Percentiles rank a stretch among this genome's conserved stretches.
These are phyloP conservation scores for Takakia lepidozioides DNA, from an alignment of 225 moss, liverwort and hornwort genomes.

Conservation along the genomic window DNA sequence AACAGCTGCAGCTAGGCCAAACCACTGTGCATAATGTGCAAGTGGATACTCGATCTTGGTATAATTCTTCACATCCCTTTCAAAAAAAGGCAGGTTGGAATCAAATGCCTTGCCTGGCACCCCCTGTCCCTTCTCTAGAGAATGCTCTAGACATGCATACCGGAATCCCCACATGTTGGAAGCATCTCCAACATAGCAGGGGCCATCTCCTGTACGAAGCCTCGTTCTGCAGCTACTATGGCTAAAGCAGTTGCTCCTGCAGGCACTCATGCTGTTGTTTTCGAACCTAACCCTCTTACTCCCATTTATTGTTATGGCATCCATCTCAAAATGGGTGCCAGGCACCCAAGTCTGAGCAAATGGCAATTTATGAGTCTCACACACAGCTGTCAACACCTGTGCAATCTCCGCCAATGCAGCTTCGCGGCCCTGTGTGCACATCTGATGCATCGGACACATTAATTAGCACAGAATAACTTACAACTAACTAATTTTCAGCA, in stretches of 20 bases:
- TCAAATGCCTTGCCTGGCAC: conserved; percentile 87
- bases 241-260: conserved; percentile 7
- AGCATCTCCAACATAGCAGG: conserved; percentile 76
- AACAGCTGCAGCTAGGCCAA: conserved; percentile 81
- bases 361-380: conserved; percentile 88
- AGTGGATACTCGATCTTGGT: conserved; percentile 84
- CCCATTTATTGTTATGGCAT: conserved; percentile 8
- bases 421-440: conserved; percentile 61
- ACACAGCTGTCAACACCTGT: conserved; percentile 79
- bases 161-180: conserved; percentile 88
- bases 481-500: too few species aligned
- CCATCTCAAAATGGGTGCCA: conserved; percentile 19
- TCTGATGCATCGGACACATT: too few species aligned
- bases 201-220: conserved; percentile 66
- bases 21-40: conserved; percentile 84
- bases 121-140: conserved; percentile 76
- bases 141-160: conserved; percentile 76
- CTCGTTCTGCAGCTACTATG: conserved; percentile 43
- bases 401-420: conserved; percentile 79
- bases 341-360: conserved; percentile 96
- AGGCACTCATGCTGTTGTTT: conserved; percentile 11
- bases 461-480: too few species aligned
- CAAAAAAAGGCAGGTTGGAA: conserved; percentile 86
- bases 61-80: conserved; percentile 76
- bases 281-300: conserved; percentile 21